Conservation (phyloP, 176 grass and related monocot genomes). For the Luzula sylvatica region DNA sequence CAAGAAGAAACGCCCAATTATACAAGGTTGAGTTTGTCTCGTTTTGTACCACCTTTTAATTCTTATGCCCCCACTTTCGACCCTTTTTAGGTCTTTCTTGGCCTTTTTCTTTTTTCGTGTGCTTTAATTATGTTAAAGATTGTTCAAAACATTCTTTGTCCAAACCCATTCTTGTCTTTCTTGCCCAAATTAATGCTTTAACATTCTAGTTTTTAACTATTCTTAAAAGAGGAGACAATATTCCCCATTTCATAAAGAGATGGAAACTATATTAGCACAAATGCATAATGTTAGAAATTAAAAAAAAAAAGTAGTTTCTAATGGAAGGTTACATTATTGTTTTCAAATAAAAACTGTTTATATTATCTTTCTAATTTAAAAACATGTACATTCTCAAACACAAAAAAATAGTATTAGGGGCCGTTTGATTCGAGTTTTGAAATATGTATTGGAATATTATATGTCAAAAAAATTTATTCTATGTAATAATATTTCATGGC, state of each 20-base stretch:
- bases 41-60: slow-evolving; percentile 20
- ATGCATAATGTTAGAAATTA: neutral
- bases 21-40: slow-evolving; percentile 31
- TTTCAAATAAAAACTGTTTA: no score
- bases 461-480: no score
- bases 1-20: slow-evolving; percentile 64
- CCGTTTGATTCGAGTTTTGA: no score
- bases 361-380: no score
- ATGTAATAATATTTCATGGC: no score
- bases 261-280: neutral
- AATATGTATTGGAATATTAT: no score
- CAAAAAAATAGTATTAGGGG: no score
- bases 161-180: slow-evolving; percentile 60
- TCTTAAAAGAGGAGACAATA: slow-evolving; percentile 1
- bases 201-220: slow-evolving; percentile 12
- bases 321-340: neutral
- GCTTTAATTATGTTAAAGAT: slow-evolving; percentile 41
- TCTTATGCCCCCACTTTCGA: slow-evolving; percentile 57
- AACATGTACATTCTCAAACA: neutral
- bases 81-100: slow-evolving; percentile 74
- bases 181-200: slow-evolving; percentile 29
- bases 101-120: slow-evolving; percentile 39
- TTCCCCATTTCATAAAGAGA: neutral
- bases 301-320: neutral
- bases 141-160: slow-evolving; percentile 47